phyloP scores from a whole-genome alignment of 768 basidiomycete genomes.

The Termitomyces sp. region DNA sequence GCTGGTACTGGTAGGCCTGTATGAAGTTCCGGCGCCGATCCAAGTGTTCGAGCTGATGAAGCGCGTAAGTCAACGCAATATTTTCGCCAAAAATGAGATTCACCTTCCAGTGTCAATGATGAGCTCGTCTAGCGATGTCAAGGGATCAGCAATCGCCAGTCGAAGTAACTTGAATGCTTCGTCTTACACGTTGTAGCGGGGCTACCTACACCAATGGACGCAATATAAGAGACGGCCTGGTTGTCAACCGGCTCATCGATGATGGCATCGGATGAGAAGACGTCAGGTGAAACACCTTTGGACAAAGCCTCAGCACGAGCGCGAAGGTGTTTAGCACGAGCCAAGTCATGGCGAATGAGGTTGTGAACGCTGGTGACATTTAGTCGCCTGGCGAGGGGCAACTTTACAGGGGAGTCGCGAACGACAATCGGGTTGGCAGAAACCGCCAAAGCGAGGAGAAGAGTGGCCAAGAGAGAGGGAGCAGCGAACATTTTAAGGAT shows the following conservation, averaged over 20 bases:
- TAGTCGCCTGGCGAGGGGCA: too few species aligned
- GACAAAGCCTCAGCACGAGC: conserved; percentile 29
- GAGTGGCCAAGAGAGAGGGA: conserved; percentile 34
- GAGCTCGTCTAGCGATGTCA: conserved; percentile 34
- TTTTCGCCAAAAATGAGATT: background rate
- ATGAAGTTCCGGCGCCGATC: conserved; percentile 53
- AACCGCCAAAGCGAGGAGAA: conserved; percentile 42
- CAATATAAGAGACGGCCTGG: conserved; percentile 37
- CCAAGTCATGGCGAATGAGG: conserved; percentile 45
- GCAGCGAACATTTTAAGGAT: conserved; percentile 29
- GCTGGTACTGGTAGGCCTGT: conserved; percentile 47
- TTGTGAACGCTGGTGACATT: conserved; percentile 40
- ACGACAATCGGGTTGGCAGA: conserved; percentile 40
- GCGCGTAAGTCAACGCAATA: background rate
- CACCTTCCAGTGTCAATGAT: conserved; percentile 59
- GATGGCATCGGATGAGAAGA: conserved; percentile 16
- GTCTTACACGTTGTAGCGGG: conserved; percentile 46
- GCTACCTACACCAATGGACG: conserved; percentile 45
- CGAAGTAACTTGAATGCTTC: background rate
- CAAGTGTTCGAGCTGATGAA: conserved; percentile 57
- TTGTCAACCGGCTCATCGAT: conserved; percentile 34
- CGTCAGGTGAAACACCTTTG: conserved; percentile 17
- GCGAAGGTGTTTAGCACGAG: conserved; percentile 40
- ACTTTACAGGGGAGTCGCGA: conserved; percentile 32
- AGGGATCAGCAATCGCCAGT: background rate